phyloP scores from a whole-genome alignment of 2,329 filamentous ascomycete genomes.

The Ramularia collo-cygni region DNA sequence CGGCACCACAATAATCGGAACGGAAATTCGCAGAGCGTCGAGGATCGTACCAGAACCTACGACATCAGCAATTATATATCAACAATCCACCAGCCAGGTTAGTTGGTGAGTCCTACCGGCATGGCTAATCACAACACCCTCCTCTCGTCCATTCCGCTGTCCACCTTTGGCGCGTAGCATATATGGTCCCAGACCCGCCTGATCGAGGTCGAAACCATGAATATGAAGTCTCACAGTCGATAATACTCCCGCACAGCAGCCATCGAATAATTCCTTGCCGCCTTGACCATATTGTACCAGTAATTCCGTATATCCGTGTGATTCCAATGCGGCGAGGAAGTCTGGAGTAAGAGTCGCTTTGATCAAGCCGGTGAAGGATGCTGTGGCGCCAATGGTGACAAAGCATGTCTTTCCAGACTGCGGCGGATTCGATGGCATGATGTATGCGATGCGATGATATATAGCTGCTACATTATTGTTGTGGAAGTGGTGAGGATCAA shows the following conservation, averaged over 20 bases:
- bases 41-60: constrained; percentile 84
- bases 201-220: constrained; percentile 60
- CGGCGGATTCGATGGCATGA: constrained; percentile 8
- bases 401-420: constrained; percentile 54
- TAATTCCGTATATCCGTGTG: constrained; percentile 61
- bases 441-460: too few relatives aligned
- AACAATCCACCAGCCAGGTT: too few relatives aligned
- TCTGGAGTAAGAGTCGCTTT: constrained; percentile 53
- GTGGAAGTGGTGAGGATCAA: background rate
- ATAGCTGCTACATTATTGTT: constrained; percentile 14
- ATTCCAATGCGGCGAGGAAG: constrained; percentile 57
- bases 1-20: constrained; percentile 82
- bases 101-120: too few relatives aligned
- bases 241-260: too few relatives aligned
- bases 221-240: constrained; percentile 40
- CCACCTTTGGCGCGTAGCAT: constrained; percentile 49
- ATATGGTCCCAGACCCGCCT: constrained; percentile 49
- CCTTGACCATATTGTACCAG: constrained; percentile 75
- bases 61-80: constrained; percentile 2
- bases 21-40: constrained; percentile 65
- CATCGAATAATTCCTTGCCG: constrained; percentile 48
- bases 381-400: constrained; percentile 88
- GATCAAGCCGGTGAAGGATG: constrained; percentile 69
- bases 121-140: constrained; percentile 79
- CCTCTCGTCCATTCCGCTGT: constrained; percentile 34